Evolutionary conservation across 1,284 basidiomycete species (phyloP).

Genomic region (Microbotryum silenes-acaulis): DNA sequence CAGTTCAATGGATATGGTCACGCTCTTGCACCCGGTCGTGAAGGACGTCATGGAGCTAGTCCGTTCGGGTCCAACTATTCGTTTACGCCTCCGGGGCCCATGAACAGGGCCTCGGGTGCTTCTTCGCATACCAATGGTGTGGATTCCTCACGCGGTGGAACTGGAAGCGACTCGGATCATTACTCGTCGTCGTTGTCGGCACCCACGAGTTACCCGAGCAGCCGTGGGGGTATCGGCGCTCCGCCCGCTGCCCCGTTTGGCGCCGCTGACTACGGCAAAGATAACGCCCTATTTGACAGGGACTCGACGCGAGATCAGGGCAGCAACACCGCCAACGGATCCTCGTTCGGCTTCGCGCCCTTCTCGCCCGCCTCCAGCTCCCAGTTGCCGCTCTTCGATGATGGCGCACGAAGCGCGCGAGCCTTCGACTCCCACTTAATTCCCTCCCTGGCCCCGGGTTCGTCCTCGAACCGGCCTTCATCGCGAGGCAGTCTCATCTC

Average conservation of each 20-base stretch:
- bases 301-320: neutral
- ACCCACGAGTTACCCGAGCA: neutral
- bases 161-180: neutral
- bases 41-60: neutral
- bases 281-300: neutral
- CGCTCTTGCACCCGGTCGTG: neutral
- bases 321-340: neutral
- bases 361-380: neutral
- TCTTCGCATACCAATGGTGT: neutral
- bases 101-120: neutral
- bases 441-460: too few species aligned
- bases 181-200: neutral
- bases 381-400: too few species aligned
- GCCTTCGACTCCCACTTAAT: too few species aligned
- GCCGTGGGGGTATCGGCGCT: neutral
- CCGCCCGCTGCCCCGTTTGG: neutral
- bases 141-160: neutral
- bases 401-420: too few species aligned
- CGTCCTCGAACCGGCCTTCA: too few species aligned
- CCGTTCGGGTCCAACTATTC: neutral
- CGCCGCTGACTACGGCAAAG: neutral
- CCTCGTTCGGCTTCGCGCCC: constrained; percentile 1
- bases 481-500: too few species aligned
- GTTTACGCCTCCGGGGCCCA: neutral
- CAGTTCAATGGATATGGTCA: constrained; percentile 21